A percentile compares a stretch with the other conserved stretches of the same genome.
Conservation (phyloP, 2,329 filamentous ascomycete species). For the Escovopsis weberi region DNA sequence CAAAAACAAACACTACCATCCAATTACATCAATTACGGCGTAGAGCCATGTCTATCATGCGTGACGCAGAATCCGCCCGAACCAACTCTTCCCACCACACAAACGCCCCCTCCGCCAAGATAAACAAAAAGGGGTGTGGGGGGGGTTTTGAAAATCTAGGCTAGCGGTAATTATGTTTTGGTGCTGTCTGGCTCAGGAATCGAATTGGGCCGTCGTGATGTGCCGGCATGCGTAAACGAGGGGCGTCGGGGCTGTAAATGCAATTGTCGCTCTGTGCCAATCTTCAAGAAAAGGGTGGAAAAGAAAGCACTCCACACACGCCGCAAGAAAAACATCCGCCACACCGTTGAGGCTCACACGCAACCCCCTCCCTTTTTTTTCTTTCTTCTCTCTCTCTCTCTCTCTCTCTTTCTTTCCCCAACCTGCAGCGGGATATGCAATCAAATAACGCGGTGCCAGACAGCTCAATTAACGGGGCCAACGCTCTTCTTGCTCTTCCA, state of each 20-base stretch:
- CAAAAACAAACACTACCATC: constrained; percentile 7
- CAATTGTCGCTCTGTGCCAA: constrained; percentile 4
- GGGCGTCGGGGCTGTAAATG: not conserved
- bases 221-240: constrained; percentile 10
- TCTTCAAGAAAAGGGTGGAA: not conserved
- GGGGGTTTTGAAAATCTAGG: constrained; percentile 4
- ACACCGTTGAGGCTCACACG: not conserved
- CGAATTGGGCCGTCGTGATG: constrained; percentile 2
- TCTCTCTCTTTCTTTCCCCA: constrained; percentile 7
- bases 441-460: constrained; percentile 1
- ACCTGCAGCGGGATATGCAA: constrained; percentile 6
- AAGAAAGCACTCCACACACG: not conserved
- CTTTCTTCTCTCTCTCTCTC: too few species aligned
- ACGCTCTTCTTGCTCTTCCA: constrained; percentile 48
- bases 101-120: constrained; percentile 7
- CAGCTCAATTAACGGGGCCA: constrained; percentile 21
- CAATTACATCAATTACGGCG: constrained; percentile 11
- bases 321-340: not conserved
- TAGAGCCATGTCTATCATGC: constrained; percentile 11
- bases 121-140: not conserved
- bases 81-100: constrained; percentile 6
- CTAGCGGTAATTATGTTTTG: constrained; percentile 6
- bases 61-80: constrained; percentile 6
- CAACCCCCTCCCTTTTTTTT: not conserved
- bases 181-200: constrained; percentile 1